phyloP scores from a whole-genome alignment of 2,329 filamentous ascomycete genomes.

The Fusarium irregulare region DNA sequence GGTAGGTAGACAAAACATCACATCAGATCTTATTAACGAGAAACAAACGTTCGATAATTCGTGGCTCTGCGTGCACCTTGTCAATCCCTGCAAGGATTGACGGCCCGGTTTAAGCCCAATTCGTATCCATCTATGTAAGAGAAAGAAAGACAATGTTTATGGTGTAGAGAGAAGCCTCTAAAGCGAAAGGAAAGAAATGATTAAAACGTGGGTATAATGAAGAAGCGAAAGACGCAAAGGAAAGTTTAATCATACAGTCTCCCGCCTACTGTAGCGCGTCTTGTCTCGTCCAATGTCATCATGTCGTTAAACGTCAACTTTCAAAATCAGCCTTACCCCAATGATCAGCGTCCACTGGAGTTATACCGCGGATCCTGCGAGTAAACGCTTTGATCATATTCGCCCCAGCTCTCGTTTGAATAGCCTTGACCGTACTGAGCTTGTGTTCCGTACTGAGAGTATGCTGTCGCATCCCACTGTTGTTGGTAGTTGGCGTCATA shows the following conservation, averaged over 20 bases:
- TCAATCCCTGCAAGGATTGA: background rate
- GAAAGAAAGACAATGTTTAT: background rate
- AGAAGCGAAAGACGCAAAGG: background rate
- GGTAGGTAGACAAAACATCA: slow-evolving; percentile 27
- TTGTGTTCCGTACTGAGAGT: slow-evolving; percentile 36
- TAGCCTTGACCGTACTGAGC: slow-evolving; percentile 41
- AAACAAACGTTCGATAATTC: slow-evolving; percentile 34
- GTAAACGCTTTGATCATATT: slow-evolving; percentile 41
- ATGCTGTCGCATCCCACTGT: slow-evolving; percentile 31
- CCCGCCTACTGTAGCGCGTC: background rate
- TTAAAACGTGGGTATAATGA: slow-evolving; percentile 36
- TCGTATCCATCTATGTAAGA: slow-evolving; percentile 31
- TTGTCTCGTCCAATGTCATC: slow-evolving; percentile 19
- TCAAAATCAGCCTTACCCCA: slow-evolving; percentile 28
- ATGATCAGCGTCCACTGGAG: slow-evolving; percentile 19
- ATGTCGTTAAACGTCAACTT: slow-evolving; percentile 26
- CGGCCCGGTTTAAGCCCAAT: background rate
- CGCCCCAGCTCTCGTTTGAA: slow-evolving; percentile 27
- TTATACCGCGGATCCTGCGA: slow-evolving; percentile 39
- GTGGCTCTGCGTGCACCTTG: slow-evolving; percentile 23
- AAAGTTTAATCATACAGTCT: slow-evolving; percentile 27
- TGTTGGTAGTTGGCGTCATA: slow-evolving; percentile 29
- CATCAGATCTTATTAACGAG: slow-evolving; percentile 5
- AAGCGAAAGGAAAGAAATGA: slow-evolving; percentile 13
- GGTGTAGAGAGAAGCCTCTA: slow-evolving; percentile 1